Percentiles rank a stretch among this genome's conserved stretches.
Conservation (phyloP, 208 protist species). For the Endotrypanum monterogeii region DNA sequence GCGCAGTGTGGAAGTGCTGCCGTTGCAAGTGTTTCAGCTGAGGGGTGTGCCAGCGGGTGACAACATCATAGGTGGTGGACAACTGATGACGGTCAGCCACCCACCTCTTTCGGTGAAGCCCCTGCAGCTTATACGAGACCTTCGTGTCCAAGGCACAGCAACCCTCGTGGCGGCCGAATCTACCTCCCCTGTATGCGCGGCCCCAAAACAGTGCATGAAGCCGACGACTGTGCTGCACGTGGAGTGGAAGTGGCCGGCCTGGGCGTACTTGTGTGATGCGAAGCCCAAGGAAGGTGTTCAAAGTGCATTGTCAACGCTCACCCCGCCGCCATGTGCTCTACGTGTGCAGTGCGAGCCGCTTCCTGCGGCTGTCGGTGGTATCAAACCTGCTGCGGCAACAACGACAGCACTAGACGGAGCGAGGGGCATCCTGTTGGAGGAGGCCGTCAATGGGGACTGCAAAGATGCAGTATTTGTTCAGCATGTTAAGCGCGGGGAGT, state of each 20-base stretch:
- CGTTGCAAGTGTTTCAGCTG: background rate
- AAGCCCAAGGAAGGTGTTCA: too few species aligned
- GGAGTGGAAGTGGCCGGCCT: slow-evolving; percentile 12
- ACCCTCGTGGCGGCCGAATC: background rate
- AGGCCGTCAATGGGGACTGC: background rate
- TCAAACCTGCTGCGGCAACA: too few species aligned
- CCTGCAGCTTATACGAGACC: slow-evolving; percentile 14
- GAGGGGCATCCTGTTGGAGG: background rate
- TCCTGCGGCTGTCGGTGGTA: background rate
- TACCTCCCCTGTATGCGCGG: background rate
- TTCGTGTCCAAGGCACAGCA: slow-evolving; percentile 8
- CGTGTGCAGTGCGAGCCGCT: slow-evolving; percentile 13
- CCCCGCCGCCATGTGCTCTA: background rate
- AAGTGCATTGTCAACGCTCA: too few species aligned
- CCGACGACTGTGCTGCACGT: slow-evolving; percentile 8
- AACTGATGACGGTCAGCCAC: slow-evolving; percentile 10
- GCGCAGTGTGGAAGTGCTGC: slow-evolving; percentile 5
- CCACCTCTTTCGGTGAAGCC: slow-evolving; percentile 1
- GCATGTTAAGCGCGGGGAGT: background rate
- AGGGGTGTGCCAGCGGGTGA: background rate
- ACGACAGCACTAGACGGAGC: background rate
- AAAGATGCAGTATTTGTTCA: slow-evolving; percentile 10
- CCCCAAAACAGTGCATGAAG: background rate
- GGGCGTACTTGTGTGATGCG: background rate
- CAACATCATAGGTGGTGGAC: slow-evolving; percentile 1